A percentile compares a stretch with the other conserved stretches of the same genome.
These are phyloP conservation scores for Mrakia hoshinonis DNA, from an alignment of 768 basidiomycete genomes.

Conservation along the genomic window DNA sequence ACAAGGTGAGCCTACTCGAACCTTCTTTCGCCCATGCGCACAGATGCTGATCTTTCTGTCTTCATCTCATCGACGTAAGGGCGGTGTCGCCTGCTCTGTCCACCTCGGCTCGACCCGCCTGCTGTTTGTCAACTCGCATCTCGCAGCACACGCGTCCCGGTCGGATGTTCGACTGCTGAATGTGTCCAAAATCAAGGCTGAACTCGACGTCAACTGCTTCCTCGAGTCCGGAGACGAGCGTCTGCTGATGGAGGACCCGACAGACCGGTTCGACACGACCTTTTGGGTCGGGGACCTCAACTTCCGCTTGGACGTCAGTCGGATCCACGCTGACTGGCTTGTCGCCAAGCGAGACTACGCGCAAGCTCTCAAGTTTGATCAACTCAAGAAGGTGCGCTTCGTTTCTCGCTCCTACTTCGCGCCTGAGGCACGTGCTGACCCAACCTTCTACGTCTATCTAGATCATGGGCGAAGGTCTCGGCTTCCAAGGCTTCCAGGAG, in stretches of 20 bases:
- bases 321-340: constrained; percentile 29
- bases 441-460: not conserved
- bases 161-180: constrained; percentile 27
- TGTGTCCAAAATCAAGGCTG: constrained; percentile 27
- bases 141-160: constrained; percentile 21
- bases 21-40: not conserved
- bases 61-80: not conserved
- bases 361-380: constrained; percentile 28
- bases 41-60: not conserved
- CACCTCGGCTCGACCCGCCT: constrained; percentile 18
- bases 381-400: constrained; percentile 11
- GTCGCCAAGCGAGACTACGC: constrained; percentile 25
- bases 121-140: constrained; percentile 29
- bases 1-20: not conserved
- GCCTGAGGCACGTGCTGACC: not conserved
- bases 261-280: constrained; percentile 25
- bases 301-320: constrained; percentile 26
- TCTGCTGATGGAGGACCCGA: constrained; percentile 21
- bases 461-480: constrained; percentile 22
- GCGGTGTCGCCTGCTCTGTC: constrained; percentile 18
- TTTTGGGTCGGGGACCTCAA: constrained; percentile 30
- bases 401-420: not conserved
- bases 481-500: constrained; percentile 27
- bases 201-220: constrained; percentile 25
- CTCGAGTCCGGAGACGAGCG: constrained; percentile 22